Evolutionary conservation across 352 stramenopile species (phyloP), one percentile per base, ranked within the genome.

Genomic region (Albugo candida): DNA sequence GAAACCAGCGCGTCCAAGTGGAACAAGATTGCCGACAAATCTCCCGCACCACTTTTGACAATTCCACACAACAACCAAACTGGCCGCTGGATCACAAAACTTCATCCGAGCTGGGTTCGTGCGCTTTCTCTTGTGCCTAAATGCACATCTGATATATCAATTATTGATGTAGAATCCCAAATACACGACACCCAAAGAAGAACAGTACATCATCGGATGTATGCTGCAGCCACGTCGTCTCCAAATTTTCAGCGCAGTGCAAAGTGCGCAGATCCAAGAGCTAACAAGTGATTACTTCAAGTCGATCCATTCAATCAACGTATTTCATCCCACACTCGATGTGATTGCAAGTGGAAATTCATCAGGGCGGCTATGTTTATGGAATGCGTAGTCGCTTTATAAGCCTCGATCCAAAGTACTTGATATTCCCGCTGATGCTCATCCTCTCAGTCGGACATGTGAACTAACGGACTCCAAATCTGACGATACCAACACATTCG

Each of bases 1-100:
- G 59, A 74, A 40, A 81, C 73, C 19, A 46, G 52, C 0, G 65
- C 76, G 19, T 20, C 52, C 1, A 63, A 48, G 6, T 55, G 60
- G 34, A 54, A 61, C 5, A 48, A 60, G 42, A 58, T 56, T 0
- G 31, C 53, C 11, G 55, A 55, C 13, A 36, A 35, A 17, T 31
- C 24, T 31, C 53, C 68, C 13, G 41, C 52, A 14, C 58, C 67
- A 4, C 54, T 55, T 27, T 49, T 83, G 24, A 49, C 49, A 2
- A 63, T 93, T 42, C 69, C 72, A 0, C 81, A 93, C 58, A 85
- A 92, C 57, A 93, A 93, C 54, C 52, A 79, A 3, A 92, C 81
- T 0, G 81, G 81, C 0, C 74, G 77, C 4, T 93, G 81, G 81
- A 71, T 93, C 19, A 92, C 75, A 8, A 93, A 91, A 50, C 64